Conservation (phyloP, 2,329 filamentous ascomycete genomes). For the Talaromyces sp. region DNA sequence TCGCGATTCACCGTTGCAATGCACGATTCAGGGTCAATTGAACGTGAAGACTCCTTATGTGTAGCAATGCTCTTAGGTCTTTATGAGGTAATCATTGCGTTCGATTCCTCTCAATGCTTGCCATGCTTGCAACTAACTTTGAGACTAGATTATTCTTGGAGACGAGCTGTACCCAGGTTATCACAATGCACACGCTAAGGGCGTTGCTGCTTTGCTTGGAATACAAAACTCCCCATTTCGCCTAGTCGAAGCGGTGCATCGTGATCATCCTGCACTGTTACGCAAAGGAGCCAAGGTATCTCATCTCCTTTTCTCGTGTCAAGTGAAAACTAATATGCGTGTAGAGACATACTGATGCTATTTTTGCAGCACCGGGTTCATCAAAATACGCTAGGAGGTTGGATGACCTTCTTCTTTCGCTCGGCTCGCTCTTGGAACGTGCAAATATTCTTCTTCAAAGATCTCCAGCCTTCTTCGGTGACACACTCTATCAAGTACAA, state of each 20-base stretch:
- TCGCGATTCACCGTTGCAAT: not conserved
- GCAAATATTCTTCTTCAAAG: not conserved
- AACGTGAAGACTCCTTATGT: not conserved
- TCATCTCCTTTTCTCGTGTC: not conserved
- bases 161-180: not conserved
- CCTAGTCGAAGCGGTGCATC: constrained; percentile 3
- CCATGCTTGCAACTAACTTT: not conserved
- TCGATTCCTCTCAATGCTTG: not conserved
- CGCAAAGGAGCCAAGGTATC: not conserved
- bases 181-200: constrained; percentile 5
- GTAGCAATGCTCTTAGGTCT: constrained; percentile 13
- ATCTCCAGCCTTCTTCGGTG: not conserved
- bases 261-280: not conserved
- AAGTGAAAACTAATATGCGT: not conserved
- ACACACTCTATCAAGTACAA: not conserved
- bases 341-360: not conserved
- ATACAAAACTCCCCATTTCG: not conserved
- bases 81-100: constrained; percentile 4
- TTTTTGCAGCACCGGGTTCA: not conserved
- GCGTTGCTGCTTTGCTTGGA: constrained; percentile 4
- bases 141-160: constrained; percentile 1
- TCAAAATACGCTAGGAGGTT: not conserved
- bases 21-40: not conserved
- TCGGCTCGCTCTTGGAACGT: not conserved
- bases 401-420: constrained; percentile 5